Conservation (phyloP, 345 rosid genomes). For the rapeseed (Brassica napus) region DNA sequence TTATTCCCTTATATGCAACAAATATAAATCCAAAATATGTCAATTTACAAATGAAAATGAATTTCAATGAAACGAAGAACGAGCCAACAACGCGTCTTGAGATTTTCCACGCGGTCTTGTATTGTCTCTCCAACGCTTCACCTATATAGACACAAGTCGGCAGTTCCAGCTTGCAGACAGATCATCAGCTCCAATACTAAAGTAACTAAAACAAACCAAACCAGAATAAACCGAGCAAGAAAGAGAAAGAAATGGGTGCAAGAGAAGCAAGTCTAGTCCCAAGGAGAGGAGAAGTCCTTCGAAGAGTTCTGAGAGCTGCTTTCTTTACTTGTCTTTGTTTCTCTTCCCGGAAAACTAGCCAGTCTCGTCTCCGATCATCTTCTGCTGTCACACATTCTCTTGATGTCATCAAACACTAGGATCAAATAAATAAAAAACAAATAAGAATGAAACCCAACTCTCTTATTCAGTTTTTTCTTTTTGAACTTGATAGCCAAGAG, state of each 20-base stretch:
- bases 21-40: not conserved
- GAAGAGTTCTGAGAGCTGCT: constrained; percentile 29
- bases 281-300: constrained; percentile 51
- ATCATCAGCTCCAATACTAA: constrained; percentile 13
- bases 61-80: not conserved
- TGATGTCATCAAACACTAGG: constrained; percentile 25
- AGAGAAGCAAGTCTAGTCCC: constrained; percentile 47
- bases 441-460: not conserved
- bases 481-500: not conserved
- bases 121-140: constrained; percentile 7
- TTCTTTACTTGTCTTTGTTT: constrained; percentile 34
- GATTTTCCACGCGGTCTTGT: constrained; percentile 30
- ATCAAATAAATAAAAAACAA: not conserved
- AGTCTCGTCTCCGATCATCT: constrained; percentile 20
- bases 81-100: constrained; percentile 38
- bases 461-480: not conserved
- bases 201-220: constrained; percentile 12
- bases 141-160: constrained; percentile 39
- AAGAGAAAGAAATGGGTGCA: constrained; percentile 16
- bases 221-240: constrained; percentile 20
- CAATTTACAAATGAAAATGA: constrained; percentile 2
- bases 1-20: constrained; percentile 8
- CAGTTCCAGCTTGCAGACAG: constrained; percentile 36
- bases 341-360: constrained; percentile 3
- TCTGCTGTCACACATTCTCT: constrained; percentile 24